Conservation (phyloP, 2,329 filamentous ascomycete genomes). For the Orbilia oligospora region DNA sequence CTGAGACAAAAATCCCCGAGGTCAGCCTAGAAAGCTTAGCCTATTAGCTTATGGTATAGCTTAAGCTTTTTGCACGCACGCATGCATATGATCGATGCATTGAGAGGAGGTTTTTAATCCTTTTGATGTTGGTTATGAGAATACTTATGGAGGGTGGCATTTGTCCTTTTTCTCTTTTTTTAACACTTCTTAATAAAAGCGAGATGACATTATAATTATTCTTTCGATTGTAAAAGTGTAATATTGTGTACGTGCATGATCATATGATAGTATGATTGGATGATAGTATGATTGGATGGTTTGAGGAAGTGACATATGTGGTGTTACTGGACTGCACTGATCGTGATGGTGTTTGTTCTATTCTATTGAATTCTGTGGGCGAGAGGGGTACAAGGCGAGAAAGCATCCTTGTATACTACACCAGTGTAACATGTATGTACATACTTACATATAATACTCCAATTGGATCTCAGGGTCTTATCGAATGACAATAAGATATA, state of each 20-base stretch:
- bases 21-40: no score
- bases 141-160: neutral
- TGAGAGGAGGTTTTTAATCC: neutral
- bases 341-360: constrained; percentile 1
- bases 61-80: no score
- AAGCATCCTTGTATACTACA: constrained; percentile 1
- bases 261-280: neutral
- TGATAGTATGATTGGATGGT: no score
- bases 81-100: no score
- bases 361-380: constrained; percentile 7
- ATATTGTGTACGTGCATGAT: neutral
- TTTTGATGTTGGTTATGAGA: neutral
- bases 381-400: neutral
- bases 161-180: constrained; percentile 4
- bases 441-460: no score
- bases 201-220: neutral
- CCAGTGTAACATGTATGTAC: neutral
- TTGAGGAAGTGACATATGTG: neutral
- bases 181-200: neutral
- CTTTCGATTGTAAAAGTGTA: no score
- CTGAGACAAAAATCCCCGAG: neutral
- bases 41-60: no score
- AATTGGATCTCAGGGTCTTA: no score
- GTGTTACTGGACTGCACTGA: constrained; percentile 2
- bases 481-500: no score